Conservation (phyloP, 208 protist species). For the Naegleria fowleri region DNA sequence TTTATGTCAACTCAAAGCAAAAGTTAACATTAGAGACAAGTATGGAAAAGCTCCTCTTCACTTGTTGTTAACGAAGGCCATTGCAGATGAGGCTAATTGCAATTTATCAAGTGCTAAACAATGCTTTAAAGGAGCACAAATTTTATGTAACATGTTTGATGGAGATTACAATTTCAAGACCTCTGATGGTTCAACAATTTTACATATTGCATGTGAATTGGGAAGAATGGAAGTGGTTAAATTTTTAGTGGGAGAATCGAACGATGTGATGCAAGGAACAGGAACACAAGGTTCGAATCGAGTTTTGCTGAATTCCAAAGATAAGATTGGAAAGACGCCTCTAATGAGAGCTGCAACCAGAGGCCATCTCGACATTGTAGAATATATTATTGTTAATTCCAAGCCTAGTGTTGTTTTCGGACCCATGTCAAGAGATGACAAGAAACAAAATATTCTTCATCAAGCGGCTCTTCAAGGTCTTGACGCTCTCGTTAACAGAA, state of each 20-base stretch:
- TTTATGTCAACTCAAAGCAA: neutral
- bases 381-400: neutral
- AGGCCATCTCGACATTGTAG: neutral
- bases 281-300: neutral
- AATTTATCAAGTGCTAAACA: neutral
- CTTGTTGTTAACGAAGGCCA: neutral
- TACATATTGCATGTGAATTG: constrained; percentile 18
- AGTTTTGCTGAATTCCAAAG: neutral
- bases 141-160: neutral
- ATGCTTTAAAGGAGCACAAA: neutral
- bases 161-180: constrained; percentile 26
- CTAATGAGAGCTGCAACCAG: neutral
- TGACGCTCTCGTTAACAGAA: neutral
- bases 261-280: neutral
- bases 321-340: constrained; percentile 2
- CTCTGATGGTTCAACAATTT: neutral
- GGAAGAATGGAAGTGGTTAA: neutral
- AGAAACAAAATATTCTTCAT: neutral
- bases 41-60: constrained; percentile 21
- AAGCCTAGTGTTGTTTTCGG: neutral
- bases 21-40: constrained; percentile 13
- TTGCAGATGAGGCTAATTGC: neutral
- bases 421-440: neutral
- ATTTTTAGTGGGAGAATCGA: neutral
- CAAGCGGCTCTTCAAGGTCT: neutral